phyloP scores from a whole-genome alignment of 768 basidiomycete species.

The Lactifluus hygrophoroides region DNA sequence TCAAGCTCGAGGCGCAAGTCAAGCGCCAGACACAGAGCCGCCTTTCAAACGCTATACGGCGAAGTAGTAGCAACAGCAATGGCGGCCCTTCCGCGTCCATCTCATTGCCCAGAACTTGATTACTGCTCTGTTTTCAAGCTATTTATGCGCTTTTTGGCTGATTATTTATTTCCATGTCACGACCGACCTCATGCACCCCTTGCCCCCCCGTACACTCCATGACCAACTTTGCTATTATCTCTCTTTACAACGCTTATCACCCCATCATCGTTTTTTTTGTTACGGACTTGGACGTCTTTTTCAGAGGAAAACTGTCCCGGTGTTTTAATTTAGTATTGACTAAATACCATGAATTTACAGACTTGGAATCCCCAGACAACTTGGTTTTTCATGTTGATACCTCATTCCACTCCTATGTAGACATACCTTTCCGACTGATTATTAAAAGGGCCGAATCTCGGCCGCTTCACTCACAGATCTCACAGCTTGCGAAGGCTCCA shows the following conservation, averaged over 20 bases:
- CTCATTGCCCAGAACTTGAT: slow-evolving; percentile 23
- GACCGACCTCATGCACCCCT: not conserved
- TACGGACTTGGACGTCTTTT: not conserved
- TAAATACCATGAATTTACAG: not conserved
- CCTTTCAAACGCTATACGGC: slow-evolving; percentile 1
- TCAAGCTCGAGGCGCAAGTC: slow-evolving; percentile 66
- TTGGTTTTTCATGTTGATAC: not conserved
- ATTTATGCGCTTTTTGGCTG: not conserved
- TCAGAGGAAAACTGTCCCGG: not conserved
- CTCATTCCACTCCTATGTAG: not conserved
- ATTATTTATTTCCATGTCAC: not conserved
- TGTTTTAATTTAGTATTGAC: not conserved
- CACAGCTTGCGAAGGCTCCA: not conserved
- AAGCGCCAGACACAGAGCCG: slow-evolving; percentile 47
- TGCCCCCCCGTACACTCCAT: too few relatives aligned
- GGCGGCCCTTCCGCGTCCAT: slow-evolving; percentile 16
- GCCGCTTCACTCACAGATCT: too few relatives aligned
- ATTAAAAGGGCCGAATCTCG: too few relatives aligned
- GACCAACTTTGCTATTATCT: not conserved
- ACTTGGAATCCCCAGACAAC: too few relatives aligned
- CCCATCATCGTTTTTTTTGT: not conserved
- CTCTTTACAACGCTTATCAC: not conserved
- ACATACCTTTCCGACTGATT: not conserved
- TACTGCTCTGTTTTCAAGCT: not conserved
- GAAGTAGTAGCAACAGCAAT: not conserved